These are phyloP conservation scores for Colletotrichum limetticola DNA, from an alignment of 2,329 filamentous ascomycete species.

Conservation along the genomic window DNA sequence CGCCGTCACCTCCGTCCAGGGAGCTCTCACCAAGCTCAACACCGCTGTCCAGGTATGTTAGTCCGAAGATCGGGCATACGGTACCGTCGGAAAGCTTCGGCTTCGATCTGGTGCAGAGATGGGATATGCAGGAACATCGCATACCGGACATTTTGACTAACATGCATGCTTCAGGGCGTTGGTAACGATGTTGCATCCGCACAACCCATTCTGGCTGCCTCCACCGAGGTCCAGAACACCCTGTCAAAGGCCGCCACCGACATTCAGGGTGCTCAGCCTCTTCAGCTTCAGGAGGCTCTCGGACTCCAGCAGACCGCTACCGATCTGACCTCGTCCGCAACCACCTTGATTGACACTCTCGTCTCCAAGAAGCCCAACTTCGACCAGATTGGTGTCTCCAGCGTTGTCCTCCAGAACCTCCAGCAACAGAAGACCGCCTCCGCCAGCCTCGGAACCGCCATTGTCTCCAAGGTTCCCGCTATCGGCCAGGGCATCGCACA, in stretches of 20 bases:
- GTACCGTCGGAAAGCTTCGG: background rate
- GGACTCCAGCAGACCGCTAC: slow-evolving; percentile 36
- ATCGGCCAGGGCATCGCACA: slow-evolving; percentile 42
- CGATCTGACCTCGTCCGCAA: slow-evolving; percentile 36
- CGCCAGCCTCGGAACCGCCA: slow-evolving; percentile 36
- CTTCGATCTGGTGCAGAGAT: background rate
- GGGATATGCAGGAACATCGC: background rate
- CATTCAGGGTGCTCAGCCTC: slow-evolving; percentile 38
- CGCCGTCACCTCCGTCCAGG: slow-evolving; percentile 67
- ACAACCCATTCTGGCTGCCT: slow-evolving; percentile 41
- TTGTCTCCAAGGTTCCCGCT: slow-evolving; percentile 41
- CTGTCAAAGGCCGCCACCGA: slow-evolving; percentile 38
- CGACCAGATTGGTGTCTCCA: slow-evolving; percentile 40
- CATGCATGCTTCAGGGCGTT: slow-evolving; percentile 36
- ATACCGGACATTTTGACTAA: background rate
- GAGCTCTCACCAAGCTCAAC: slow-evolving; percentile 66
- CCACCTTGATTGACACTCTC: slow-evolving; percentile 36
- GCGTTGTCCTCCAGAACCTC: slow-evolving; percentile 38
- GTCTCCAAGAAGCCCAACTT: slow-evolving; percentile 41
- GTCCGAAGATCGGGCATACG: background rate
- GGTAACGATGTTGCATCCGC: slow-evolving; percentile 61
- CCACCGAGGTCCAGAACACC: slow-evolving; percentile 32
- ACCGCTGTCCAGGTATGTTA: slow-evolving; percentile 35
- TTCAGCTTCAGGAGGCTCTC: slow-evolving; percentile 39
- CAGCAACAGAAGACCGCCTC: slow-evolving; percentile 37